phyloP scores from a whole-genome alignment of 2,329 filamentous ascomycete genomes.

The Colletotrichum simmondsii region DNA sequence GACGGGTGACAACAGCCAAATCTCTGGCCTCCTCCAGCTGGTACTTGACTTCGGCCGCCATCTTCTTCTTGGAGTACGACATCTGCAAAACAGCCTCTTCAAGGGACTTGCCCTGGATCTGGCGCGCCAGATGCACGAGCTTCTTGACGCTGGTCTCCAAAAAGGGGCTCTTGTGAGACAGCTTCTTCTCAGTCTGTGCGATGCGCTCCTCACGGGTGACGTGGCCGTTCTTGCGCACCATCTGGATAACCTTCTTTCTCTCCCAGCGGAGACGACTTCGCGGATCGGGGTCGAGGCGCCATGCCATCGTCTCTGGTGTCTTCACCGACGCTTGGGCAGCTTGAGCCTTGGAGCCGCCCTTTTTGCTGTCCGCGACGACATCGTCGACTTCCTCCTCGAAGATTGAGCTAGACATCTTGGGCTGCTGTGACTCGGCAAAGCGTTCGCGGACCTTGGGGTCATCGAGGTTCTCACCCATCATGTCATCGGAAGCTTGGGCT shows the following conservation, averaged over 20 bases:
- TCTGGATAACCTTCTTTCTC: slow-evolving; percentile 83
- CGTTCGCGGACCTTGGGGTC: slow-evolving; percentile 54
- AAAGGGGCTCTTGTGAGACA: slow-evolving; percentile 71
- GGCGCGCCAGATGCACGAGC: slow-evolving; percentile 83
- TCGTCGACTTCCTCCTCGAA: slow-evolving; percentile 68
- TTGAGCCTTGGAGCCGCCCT: slow-evolving; percentile 35
- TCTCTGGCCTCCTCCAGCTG: slow-evolving; percentile 86
- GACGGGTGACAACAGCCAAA: slow-evolving; percentile 79
- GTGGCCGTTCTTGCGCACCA: slow-evolving; percentile 75
- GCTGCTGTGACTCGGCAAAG: slow-evolving; percentile 48
- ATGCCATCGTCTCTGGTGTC: slow-evolving; percentile 64
- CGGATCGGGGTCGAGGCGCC: slow-evolving; percentile 81
- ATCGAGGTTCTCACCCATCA: slow-evolving; percentile 51
- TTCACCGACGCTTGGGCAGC: slow-evolving; percentile 48
- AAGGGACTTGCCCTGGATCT: slow-evolving; percentile 93
- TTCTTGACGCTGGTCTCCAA: slow-evolving; percentile 94
- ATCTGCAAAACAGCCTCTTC: slow-evolving; percentile 96
- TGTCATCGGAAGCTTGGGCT: slow-evolving; percentile 1
- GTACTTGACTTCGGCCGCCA: slow-evolving; percentile 80
- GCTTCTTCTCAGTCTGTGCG: slow-evolving; percentile 69
- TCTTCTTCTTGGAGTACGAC: slow-evolving; percentile 95
- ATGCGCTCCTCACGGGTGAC: slow-evolving; percentile 74
- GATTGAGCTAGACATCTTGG: slow-evolving; percentile 65
- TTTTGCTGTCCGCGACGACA: slow-evolving; percentile 47
- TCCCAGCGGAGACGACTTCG: slow-evolving; percentile 78